These are phyloP conservation scores for Daldinia bambusicola DNA, from an alignment of 495 filamentous ascomycete species.

Conservation along the genomic window DNA sequence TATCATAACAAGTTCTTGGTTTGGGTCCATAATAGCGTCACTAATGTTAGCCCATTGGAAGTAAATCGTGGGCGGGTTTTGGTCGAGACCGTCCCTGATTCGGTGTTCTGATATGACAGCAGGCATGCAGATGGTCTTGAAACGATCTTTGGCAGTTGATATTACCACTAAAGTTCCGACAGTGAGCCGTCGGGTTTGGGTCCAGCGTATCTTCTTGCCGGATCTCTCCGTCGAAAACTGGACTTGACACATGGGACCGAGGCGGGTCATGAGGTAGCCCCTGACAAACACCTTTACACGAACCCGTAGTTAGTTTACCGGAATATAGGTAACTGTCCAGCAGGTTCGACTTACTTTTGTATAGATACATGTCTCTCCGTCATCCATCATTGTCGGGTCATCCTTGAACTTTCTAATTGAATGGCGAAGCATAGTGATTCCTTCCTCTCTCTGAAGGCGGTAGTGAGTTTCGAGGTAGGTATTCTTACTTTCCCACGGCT, in stretches of 20 bases:
- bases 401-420: conserved; percentile 62
- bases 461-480: conserved; percentile 73
- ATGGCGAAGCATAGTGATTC: conserved; percentile 66
- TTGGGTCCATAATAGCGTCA: conserved; percentile 73
- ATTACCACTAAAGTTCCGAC: conserved; percentile 77
- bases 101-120: conserved; percentile 80
- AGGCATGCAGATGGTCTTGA: conserved; percentile 72
- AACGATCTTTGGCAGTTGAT: conserved; percentile 70
- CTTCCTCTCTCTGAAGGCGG: conserved; percentile 72
- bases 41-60: conserved; percentile 72
- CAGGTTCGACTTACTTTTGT: conserved; percentile 66
- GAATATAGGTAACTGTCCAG: background rate
- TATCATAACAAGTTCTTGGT: conserved; percentile 79
- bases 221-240: conserved; percentile 76
- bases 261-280: conserved; percentile 68
- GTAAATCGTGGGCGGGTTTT: conserved; percentile 77
- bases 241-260: conserved; percentile 73
- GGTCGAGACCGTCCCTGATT: conserved; percentile 63
- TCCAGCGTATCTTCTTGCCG: conserved; percentile 78
- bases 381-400: conserved; percentile 63
- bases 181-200: conserved; percentile 76
- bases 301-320: conserved; percentile 9
- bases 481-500: conserved; percentile 57
- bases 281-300: conserved; percentile 69
- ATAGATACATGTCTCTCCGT: conserved; percentile 71